A percentile compares a stretch with the other conserved stretches of the same genome.
These are phyloP conservation scores for Dactylorhiza incarnata DNA, from an alignment of 106 monocot genomes.

Conservation along the genomic window DNA sequence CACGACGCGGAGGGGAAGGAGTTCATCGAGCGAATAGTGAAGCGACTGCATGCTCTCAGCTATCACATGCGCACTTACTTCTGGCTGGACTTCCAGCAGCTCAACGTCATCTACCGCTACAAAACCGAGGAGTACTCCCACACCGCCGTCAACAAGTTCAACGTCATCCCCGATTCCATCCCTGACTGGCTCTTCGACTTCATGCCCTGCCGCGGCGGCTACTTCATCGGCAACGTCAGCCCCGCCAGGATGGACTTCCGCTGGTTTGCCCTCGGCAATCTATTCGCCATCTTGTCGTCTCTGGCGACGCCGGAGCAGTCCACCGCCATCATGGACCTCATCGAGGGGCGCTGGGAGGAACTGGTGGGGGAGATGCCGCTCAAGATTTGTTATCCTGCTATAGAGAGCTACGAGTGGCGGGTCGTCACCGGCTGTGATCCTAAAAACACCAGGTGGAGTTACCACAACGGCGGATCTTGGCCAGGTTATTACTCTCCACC, in stretches of 20 bases:
- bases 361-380: constrained; percentile 58
- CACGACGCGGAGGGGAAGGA: constrained; percentile 55
- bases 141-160: constrained; percentile 26
- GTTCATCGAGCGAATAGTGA: constrained; percentile 19
- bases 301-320: constrained; percentile 58
- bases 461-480: constrained; percentile 64
- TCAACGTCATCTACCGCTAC: constrained; percentile 19
- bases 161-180: constrained; percentile 23
- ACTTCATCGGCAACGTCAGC: constrained; percentile 26
- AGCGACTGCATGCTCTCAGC: constrained; percentile 11
- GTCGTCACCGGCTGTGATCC: constrained; percentile 36
- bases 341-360: constrained; percentile 65
- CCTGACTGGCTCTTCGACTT: constrained; percentile 27
- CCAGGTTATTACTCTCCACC: constrained; percentile 25
- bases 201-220: constrained; percentile 20
- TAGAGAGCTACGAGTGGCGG: constrained; percentile 52
- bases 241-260: constrained; percentile 25
- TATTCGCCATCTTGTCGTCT: constrained; percentile 48
- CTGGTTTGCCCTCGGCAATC: constrained; percentile 42
- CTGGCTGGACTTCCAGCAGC: constrained; percentile 24
- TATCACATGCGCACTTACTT: constrained; percentile 24
- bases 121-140: constrained; percentile 24
- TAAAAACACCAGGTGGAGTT: constrained; percentile 28
- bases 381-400: constrained; percentile 55
- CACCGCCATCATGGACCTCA: constrained; percentile 63